Conservation (phyloP, 1,139 yeast genomes). For the Pichia sp. region DNA sequence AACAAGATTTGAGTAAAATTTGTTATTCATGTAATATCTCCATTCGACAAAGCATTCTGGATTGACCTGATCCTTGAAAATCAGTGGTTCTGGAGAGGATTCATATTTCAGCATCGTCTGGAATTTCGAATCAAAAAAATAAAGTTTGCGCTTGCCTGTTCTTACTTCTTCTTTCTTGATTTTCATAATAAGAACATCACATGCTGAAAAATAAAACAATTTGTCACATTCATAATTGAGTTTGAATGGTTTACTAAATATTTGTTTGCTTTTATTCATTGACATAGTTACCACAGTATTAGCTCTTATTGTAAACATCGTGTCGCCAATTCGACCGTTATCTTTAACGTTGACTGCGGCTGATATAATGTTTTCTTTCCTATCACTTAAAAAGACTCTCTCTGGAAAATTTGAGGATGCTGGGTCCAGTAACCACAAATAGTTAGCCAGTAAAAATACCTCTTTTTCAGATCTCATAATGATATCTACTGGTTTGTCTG, state of each 20-base stretch:
- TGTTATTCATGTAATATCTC: conserved; percentile 26
- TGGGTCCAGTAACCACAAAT: neutral
- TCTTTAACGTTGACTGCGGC: neutral
- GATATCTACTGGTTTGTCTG: neutral
- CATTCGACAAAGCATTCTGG: conserved; percentile 30
- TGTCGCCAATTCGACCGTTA: neutral
- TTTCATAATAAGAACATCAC: neutral
- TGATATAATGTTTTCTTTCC: neutral
- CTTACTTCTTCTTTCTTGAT: neutral
- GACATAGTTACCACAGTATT: neutral
- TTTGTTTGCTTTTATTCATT: neutral
- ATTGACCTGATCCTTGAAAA: conserved; percentile 30
- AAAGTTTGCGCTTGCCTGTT: neutral
- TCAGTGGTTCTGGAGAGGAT: conserved; percentile 5
- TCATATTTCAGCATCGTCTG: conserved; percentile 9
- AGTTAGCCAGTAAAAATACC: neutral
- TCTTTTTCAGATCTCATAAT: neutral
- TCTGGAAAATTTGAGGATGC: neutral
- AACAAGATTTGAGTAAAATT: conserved; percentile 26
- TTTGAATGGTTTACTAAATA: neutral
- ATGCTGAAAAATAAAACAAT: neutral
- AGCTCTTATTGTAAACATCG: neutral
- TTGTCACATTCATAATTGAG: neutral
- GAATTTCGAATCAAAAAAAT: neutral
- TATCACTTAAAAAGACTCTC: neutral